Percentiles rank a stretch among this genome's conserved stretches.
phyloP scores from a whole-genome alignment of 345 rosid species.

The Eucalyptus marginata region DNA sequence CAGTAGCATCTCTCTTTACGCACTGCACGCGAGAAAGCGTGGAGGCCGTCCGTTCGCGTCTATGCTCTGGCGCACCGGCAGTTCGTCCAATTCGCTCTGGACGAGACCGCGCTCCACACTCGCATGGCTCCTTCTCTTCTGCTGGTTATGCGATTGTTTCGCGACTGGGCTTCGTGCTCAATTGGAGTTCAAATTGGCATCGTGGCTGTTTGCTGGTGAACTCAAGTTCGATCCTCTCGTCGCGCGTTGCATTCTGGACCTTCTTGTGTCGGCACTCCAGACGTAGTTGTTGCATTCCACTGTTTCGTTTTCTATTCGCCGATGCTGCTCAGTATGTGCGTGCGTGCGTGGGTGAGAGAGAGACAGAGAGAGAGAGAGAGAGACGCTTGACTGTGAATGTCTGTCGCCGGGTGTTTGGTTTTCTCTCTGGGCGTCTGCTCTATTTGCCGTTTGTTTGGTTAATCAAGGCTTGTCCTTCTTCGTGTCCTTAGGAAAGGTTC shows the following conservation, averaged over 20 bases:
- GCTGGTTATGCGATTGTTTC: background rate
- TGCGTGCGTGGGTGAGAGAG: background rate
- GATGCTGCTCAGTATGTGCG: background rate
- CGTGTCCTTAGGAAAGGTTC: no score
- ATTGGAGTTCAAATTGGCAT: background rate
- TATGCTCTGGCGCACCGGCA: conserved; percentile 47
- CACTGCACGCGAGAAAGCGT: background rate
- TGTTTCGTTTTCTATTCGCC: background rate
- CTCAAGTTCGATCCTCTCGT: background rate
- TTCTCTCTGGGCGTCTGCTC: background rate
- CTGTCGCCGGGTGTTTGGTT: background rate
- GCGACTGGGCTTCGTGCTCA: background rate
- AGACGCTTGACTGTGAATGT: background rate
- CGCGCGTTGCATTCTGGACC: background rate
- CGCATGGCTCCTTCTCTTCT: conserved; percentile 15
- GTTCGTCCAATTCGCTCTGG: conserved; percentile 46
- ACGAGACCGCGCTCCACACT: conserved; percentile 34
- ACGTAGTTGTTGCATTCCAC: background rate
- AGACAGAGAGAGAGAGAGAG: no score
- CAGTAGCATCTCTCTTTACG: background rate
- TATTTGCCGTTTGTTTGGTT: background rate
- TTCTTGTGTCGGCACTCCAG: background rate
- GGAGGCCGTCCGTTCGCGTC: background rate
- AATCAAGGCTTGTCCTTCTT: no score
- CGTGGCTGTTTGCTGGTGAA: background rate